Base-by-base conservation (phyloP, 2,329 filamentous ascomycete genomes). In the Huntiella moniliformis region DNA sequence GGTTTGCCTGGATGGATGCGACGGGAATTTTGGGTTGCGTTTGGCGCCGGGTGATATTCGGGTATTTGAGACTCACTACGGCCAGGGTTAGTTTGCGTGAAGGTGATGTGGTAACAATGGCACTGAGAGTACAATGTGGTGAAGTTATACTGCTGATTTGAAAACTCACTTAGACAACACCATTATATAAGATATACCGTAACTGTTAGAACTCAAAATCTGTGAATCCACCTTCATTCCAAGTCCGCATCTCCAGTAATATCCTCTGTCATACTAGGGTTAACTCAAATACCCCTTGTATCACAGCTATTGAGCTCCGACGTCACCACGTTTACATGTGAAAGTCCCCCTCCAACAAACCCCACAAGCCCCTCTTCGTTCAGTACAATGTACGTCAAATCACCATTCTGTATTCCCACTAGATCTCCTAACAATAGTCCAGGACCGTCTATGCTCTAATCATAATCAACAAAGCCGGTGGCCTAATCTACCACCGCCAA, bases 381-480 rank as follows among this genome's bases (percentile, higher is more conserved):
- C 22, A 28, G 22, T 8, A 28, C 22, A 28, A 28, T 36, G 22
- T 13, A 41, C 11, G 17, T 18, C 11, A 36, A 28, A 28, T 8
- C 17, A 4, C 22, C 10, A 28, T 22, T 15, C 13, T 15, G 44
- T 7, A 34, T 38, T 5, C n/a, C 32, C n/a, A 32, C n/a, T 11
- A 4, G 13, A 12, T 13, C 42, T 47, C 28, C 44, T 44, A 37
- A 28, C 41, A 31, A 42, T 45, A 16, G 8, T 32, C 13, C 54
- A 96, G 87, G 91, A 83, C 86, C 53, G 82, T 98, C 61, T 91
- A 92, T 63, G 79, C 87, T 49, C 79, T 98, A 58, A 86, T 96
- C 61, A 81, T 98, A 61, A 94, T 98, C 68, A 96, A 95, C 71
- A 98, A 98, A 72, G 87, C 91, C 53, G 91, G 87, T 50, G 91